A percentile compares a stretch with the other conserved stretches of the same genome.
phyloP scores from a whole-genome alignment of 768 basidiomycete genomes.

The Cubamyces sp. region DNA sequence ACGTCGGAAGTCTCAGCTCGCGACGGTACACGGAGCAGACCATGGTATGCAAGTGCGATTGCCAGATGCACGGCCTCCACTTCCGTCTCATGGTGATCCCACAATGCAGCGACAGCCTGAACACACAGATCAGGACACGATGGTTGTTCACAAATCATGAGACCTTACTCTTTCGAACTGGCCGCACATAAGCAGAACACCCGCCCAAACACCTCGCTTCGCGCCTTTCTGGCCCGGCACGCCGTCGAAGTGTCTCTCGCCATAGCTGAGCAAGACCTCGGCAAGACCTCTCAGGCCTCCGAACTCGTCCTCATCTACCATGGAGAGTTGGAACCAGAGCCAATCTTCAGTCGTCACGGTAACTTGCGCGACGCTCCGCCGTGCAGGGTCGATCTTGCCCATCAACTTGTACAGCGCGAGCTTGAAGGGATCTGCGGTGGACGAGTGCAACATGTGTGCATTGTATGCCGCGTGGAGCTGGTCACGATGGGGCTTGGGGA shows the following conservation, averaged over 20 bases:
- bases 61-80: slow-evolving; percentile 95
- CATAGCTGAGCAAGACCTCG: slow-evolving; percentile 77
- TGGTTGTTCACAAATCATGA: background rate
- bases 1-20: slow-evolving; percentile 83
- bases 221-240: slow-evolving; percentile 59
- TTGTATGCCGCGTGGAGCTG: slow-evolving; percentile 82
- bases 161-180: slow-evolving; percentile 86
- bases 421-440: slow-evolving; percentile 93
- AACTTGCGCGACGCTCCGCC: slow-evolving; percentile 80
- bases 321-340: slow-evolving; percentile 95
- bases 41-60: slow-evolving; percentile 91
- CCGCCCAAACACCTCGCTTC: slow-evolving; percentile 75
- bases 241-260: slow-evolving; percentile 82
- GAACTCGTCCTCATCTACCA: slow-evolving; percentile 86
- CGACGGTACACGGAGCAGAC: slow-evolving; percentile 82
- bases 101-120: slow-evolving; percentile 88
- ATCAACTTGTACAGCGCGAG: slow-evolving; percentile 94
- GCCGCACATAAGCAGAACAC: slow-evolving; percentile 86
- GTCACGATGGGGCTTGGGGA: slow-evolving; percentile 76
- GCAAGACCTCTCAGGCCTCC: slow-evolving; percentile 73
- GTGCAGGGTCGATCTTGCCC: slow-evolving; percentile 84
- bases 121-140: background rate
- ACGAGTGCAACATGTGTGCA: slow-evolving; percentile 87
- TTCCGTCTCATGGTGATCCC: slow-evolving; percentile 85
- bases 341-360: slow-evolving; percentile 96